Percentiles rank a stretch among this genome's conserved stretches.
Conservation (phyloP, 2,329 filamentous ascomycete species). For the Alternaria gaisen region DNA sequence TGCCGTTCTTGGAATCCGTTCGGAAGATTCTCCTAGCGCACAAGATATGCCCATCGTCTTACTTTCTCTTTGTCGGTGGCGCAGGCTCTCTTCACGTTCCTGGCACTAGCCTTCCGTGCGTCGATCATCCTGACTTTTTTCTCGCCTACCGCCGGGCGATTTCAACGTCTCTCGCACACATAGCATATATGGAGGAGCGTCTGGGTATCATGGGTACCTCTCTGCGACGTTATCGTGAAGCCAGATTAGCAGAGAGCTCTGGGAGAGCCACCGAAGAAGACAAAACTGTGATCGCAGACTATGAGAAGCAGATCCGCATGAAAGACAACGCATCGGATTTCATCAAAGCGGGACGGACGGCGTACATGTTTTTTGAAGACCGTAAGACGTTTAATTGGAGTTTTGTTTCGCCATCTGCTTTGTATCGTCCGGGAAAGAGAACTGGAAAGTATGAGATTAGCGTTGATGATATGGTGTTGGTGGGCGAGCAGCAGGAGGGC, state of each 20-base stretch:
- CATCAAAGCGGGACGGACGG: slow-evolving; percentile 46
- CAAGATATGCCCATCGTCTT: slow-evolving; percentile 34
- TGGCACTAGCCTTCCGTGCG: slow-evolving; percentile 27
- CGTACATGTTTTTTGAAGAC: slow-evolving; percentile 50
- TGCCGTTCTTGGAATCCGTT: slow-evolving; percentile 47
- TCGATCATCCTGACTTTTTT: slow-evolving; percentile 47
- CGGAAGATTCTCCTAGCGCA: slow-evolving; percentile 47
- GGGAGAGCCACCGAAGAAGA: slow-evolving; percentile 28
- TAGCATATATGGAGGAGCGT: slow-evolving; percentile 48
- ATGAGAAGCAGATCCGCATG: slow-evolving; percentile 31
- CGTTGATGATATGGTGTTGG: slow-evolving; percentile 44
- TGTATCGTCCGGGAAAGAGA: slow-evolving; percentile 46
- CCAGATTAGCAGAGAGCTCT: slow-evolving; percentile 31
- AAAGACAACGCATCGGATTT: slow-evolving; percentile 43
- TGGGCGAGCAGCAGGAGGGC: slow-evolving; percentile 32
- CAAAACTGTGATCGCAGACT: slow-evolving; percentile 26
- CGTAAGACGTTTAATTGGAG: slow-evolving; percentile 46
- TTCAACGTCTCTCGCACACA: slow-evolving; percentile 45
- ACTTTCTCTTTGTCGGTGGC: slow-evolving; percentile 50
- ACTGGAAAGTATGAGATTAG: slow-evolving; percentile 46
- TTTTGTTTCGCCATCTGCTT: slow-evolving; percentile 45
- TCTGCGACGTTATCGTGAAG: slow-evolving; percentile 38
- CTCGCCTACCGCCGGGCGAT: slow-evolving; percentile 48
- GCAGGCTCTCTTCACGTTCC: slow-evolving; percentile 46
- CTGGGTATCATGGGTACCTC: slow-evolving; percentile 41